Base-by-base conservation (phyloP, 1,284 basidiomycete species). In the Cryptococcus neoformans region DNA sequence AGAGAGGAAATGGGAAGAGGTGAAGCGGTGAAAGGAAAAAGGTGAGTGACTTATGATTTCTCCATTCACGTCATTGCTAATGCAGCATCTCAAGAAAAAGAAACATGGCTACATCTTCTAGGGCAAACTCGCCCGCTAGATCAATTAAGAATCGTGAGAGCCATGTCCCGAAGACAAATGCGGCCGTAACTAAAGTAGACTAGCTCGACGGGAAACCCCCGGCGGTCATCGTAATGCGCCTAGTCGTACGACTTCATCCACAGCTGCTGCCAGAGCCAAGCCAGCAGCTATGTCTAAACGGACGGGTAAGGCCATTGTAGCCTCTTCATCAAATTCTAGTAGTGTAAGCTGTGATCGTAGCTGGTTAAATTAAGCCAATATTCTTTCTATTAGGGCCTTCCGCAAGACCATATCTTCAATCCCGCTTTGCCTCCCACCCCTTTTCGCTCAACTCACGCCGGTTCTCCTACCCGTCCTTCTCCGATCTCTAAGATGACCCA, bases 321-420 rank as follows among this genome's bases (percentile, higher is more conserved):
- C 28, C 28, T 51, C 57, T 14, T 35, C 54, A n/a, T 56, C 58
- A 8, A 58, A 59, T 36, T 50, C 54, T n/a, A 48, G 54, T 9
- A 63, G 61, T 49, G 61, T 63, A 36, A 60, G 61, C 53, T 8
- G 21, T 2, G 10, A 41, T 41, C 12, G 3, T 11, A 41, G 12
- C 11, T 11, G 16, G 11, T 11, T 41, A 16, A 11, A 12, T 3
- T 41, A 11, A 28, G 8, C 28, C 46, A 11, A 38, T 10, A 14
- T 54, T 34, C 41, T 14, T 34, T n/a, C 12, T 10, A 0, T 39
- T 58, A 72, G 68, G 58, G 65, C 1, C 61, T 75, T 8, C 74
- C 74, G 12, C 74, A 75, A 56, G 62, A 73, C 55, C 69, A 74
- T 59, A 60, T 72, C 37, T 78, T 74, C 62, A 72, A 69, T 60